phyloP scores from a whole-genome alignment of 192 early-diverging fungal genomes.

The Rhizoclosmatium globosum region DNA sequence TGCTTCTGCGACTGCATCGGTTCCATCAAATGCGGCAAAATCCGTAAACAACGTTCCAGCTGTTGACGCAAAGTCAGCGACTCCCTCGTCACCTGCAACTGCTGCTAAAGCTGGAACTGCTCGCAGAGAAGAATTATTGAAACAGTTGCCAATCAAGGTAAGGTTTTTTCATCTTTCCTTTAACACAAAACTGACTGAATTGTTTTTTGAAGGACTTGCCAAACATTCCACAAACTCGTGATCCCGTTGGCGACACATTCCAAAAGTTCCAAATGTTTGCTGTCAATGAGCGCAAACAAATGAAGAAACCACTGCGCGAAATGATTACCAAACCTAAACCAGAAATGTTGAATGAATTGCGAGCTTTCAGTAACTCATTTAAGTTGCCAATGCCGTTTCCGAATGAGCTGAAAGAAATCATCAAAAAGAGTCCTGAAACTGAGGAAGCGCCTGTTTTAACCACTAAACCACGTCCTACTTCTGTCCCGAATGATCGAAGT shows the following conservation, averaged over 20 bases:
- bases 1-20: background rate
- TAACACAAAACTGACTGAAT: too few species aligned
- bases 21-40: background rate
- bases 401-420: slow-evolving; percentile 28
- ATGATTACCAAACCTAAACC: slow-evolving; percentile 74
- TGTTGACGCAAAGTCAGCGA: too few species aligned
- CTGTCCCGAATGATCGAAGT: slow-evolving; percentile 10
- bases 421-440: slow-evolving; percentile 33
- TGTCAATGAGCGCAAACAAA: slow-evolving; percentile 79
- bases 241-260: slow-evolving; percentile 50
- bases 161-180: background rate
- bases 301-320: slow-evolving; percentile 69
- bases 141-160: slow-evolving; percentile 37
- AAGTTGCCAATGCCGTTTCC: slow-evolving; percentile 47
- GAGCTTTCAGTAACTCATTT: slow-evolving; percentile 80
- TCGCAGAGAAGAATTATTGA: slow-evolving; percentile 33
- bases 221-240: slow-evolving; percentile 23
- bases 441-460: background rate
- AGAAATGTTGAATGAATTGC: slow-evolving; percentile 78
- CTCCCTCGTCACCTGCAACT: background rate
- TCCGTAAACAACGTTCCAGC: background rate
- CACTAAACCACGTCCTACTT: slow-evolving; percentile 17
- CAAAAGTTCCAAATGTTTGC: slow-evolving; percentile 71
- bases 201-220: background rate
- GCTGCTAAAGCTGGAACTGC: slow-evolving; percentile 29